These are phyloP conservation scores for Tympanopsis confertula DNA, from an alignment of 2,329 filamentous ascomycete species.

Conservation along the genomic window DNA sequence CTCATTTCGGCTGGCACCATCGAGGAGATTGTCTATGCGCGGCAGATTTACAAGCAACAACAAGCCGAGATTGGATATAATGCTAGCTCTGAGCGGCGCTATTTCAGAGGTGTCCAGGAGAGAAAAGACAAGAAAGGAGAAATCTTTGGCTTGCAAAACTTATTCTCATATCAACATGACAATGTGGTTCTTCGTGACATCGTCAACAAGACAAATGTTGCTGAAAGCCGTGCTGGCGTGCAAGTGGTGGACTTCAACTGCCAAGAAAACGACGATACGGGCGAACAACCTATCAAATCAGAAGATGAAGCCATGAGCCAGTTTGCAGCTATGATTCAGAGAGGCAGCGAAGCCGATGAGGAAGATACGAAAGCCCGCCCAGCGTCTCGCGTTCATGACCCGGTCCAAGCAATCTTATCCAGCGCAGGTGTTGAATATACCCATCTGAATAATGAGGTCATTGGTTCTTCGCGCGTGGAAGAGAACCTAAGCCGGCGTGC, in stretches of 20 bases:
- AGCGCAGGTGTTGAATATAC: constrained; percentile 87
- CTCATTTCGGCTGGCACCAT: constrained; percentile 85
- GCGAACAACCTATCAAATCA: constrained; percentile 26
- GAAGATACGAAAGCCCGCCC: constrained; percentile 17
- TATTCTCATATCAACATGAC: constrained; percentile 72
- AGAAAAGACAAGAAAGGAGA: constrained; percentile 75
- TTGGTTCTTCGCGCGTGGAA: constrained; percentile 88
- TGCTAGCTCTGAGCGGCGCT: constrained; percentile 80
- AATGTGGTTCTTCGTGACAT: constrained; percentile 83
- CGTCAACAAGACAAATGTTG: constrained; percentile 95
- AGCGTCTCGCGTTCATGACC: constrained; percentile 42
- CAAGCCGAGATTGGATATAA: constrained; percentile 97
- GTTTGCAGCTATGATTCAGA: constrained; percentile 48
- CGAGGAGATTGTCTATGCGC: constrained; percentile 91
- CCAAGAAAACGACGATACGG: constrained; percentile 39
- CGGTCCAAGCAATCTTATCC: constrained; percentile 78
- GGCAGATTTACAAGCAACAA: constrained; percentile 98
- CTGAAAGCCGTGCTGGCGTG: constrained; percentile 79
- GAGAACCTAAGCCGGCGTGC: constrained; percentile 70
- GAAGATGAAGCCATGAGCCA: constrained; percentile 59
- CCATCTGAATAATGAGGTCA: constrained; percentile 89
- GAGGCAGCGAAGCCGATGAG: constrained; percentile 30
- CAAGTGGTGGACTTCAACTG: constrained; percentile 62
- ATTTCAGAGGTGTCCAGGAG: constrained; percentile 90
- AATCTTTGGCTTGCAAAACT: constrained; percentile 80